A percentile compares a stretch with the other conserved stretches of the same genome.
Conservation (phyloP, 768 basidiomycete species). For the Crepidotus variabilis region DNA sequence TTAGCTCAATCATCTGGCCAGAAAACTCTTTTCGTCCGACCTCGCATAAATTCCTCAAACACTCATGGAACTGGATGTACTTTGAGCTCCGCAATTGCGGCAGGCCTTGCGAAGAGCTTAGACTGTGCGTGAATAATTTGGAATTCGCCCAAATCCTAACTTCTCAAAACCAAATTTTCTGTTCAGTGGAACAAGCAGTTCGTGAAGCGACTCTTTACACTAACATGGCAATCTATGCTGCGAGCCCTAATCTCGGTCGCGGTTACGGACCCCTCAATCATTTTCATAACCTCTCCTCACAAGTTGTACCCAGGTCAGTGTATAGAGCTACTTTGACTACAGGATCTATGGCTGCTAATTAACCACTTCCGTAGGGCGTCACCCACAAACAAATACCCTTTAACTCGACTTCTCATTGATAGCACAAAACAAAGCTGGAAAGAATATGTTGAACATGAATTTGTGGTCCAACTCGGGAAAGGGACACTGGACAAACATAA, state of each 20-base stretch:
- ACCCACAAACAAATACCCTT: conserved; percentile 58
- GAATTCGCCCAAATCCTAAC: too few species aligned
- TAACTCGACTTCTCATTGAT: conserved; percentile 61
- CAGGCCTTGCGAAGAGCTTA: conserved; percentile 53
- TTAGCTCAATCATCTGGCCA: conserved; percentile 37
- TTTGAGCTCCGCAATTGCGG: conserved; percentile 77
- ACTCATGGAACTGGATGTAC: conserved; percentile 96
- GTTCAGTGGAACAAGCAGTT: conserved; percentile 45
- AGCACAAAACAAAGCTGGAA: conserved; percentile 58
- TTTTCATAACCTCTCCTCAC: conserved; percentile 51
- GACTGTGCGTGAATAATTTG: conserved; percentile 27
- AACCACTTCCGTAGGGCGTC: conserved; percentile 43
- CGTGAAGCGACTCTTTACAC: conserved; percentile 66
- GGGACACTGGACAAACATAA: conserved; percentile 63
- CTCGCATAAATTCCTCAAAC: conserved; percentile 59
- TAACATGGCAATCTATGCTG: conserved; percentile 67
- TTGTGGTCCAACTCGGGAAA: conserved; percentile 70
- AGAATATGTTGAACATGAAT: conserved; percentile 78
- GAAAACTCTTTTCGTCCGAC: conserved; percentile 53
- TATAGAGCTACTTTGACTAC: not conserved
- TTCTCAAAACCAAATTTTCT: not conserved
- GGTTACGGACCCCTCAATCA: conserved; percentile 90
- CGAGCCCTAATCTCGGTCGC: conserved; percentile 53
- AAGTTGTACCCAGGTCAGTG: conserved; percentile 46
- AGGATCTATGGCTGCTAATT: not conserved